These are phyloP conservation scores for Isoetes engelmannii DNA, from an alignment of 83 land plant species.

Conservation along the genomic window DNA sequence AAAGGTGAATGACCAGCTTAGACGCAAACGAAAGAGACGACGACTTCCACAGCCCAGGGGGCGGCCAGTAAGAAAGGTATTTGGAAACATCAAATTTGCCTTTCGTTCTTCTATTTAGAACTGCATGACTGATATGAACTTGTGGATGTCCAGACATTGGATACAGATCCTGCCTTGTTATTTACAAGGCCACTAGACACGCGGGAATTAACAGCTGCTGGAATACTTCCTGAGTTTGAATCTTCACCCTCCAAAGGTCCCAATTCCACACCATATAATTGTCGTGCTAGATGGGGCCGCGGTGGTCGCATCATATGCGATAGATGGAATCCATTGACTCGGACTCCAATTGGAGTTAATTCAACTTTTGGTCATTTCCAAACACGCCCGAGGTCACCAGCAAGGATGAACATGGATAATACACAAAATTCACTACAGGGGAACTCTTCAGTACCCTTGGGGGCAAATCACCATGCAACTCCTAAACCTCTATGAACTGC, in stretches of 20 bases:
- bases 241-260: conserved; percentile 31
- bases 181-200: conserved; percentile 76
- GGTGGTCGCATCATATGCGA: conserved; percentile 93
- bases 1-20: conserved; percentile 27
- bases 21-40: conserved; percentile 37
- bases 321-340: conserved; percentile 75
- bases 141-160: conserved; percentile 17
- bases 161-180: conserved; percentile 66
- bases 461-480: too few relatives aligned
- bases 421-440: too few relatives aligned
- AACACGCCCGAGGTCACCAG: too few relatives aligned
- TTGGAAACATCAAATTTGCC: not conserved
- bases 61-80: conserved; percentile 57
- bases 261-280: conserved; percentile 25
- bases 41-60: conserved; percentile 31
- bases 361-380: too few relatives aligned
- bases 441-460: too few relatives aligned
- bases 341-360: conserved; percentile 39
- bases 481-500: too few relatives aligned
- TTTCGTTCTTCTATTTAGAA: not conserved
- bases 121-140: not conserved
- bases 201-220: conserved; percentile 61
- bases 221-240: conserved; percentile 50
- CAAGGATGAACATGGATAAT: too few relatives aligned
- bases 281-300: conserved; percentile 75